A percentile compares a stretch with the other conserved stretches of the same genome.
Evolutionary conservation across 345 rosid genomes (phyloP).

Genomic region (Lumnitzera littorea): DNA sequence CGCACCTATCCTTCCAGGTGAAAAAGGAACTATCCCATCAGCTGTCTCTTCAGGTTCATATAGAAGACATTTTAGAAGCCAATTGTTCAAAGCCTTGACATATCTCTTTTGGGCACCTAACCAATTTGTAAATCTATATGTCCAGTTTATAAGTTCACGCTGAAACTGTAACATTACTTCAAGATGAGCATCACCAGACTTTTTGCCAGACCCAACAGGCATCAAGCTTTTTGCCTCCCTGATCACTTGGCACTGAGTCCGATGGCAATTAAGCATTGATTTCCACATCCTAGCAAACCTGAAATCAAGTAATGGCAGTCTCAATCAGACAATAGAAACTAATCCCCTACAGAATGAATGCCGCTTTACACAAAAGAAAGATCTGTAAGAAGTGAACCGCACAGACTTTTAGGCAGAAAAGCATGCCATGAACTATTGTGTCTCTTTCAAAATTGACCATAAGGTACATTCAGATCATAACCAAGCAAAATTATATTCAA

Average conservation of each 20-base stretch:
- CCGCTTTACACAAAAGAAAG: too few relatives aligned
- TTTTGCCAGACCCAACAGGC: constrained; percentile 50
- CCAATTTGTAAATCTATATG: constrained; percentile 67
- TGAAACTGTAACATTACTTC: constrained; percentile 63
- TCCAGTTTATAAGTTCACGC: constrained; percentile 76
- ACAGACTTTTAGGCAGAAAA: too few relatives aligned
- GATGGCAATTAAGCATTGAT: constrained; percentile 87
- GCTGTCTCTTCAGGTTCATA: constrained; percentile 90
- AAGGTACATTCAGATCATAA: too few relatives aligned
- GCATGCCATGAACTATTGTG: too few relatives aligned
- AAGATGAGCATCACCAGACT: constrained; percentile 56
- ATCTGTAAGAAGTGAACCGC: too few relatives aligned
- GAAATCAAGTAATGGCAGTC: constrained; percentile 13
- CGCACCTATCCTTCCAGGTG: constrained; percentile 94
- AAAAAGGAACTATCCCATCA: constrained; percentile 81
- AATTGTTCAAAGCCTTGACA: constrained; percentile 65
- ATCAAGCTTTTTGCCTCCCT: constrained; percentile 65
- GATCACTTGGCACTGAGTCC: constrained; percentile 59
- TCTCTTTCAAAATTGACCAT: too few relatives aligned
- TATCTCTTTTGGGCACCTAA: constrained; percentile 69
- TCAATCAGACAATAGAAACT: not conserved
- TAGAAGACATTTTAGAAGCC: constrained; percentile 77
- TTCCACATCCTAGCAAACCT: constrained; percentile 97
- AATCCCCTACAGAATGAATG: too few relatives aligned
- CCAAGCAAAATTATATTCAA: too few relatives aligned